A percentile compares a stretch with the other conserved stretches of the same genome.
phyloP scores from a whole-genome alignment of 176 grass and related monocot genomes.

The Oryza meridionalis region DNA sequence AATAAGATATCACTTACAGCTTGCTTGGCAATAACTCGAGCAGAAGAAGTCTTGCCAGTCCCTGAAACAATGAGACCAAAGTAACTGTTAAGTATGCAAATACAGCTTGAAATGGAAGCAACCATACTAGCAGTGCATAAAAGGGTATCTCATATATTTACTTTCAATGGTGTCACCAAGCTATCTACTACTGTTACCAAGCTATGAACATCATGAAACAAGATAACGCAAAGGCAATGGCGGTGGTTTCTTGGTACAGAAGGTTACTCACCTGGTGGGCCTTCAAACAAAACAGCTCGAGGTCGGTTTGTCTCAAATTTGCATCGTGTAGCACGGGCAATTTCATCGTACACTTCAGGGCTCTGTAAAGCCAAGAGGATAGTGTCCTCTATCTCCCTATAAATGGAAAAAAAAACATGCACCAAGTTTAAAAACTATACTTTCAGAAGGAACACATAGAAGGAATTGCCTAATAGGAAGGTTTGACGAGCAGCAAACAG shows the following conservation, averaged over 20 bases:
- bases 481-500: constrained; percentile 1
- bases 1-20: constrained; percentile 60
- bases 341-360: constrained; percentile 93
- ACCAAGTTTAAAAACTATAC: neutral
- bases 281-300: constrained; percentile 93
- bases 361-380: constrained; percentile 89
- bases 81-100: constrained; percentile 13
- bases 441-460: neutral
- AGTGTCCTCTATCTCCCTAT: constrained; percentile 95
- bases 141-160: neutral
- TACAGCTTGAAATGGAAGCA: neutral
- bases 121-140: constrained; percentile 10
- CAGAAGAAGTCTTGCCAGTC: constrained; percentile 93
- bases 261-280: constrained; percentile 74
- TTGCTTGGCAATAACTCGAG: constrained; percentile 95
- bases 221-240: neutral
- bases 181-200: neutral
- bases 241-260: neutral
- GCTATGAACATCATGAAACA: constrained; percentile 10
- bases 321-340: constrained; percentile 75
- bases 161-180: neutral
- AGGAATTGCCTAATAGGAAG: constrained; percentile 17
- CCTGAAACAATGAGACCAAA: constrained; percentile 49
- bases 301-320: constrained; percentile 96
- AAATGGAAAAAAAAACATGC: constrained; percentile 31